These are phyloP conservation scores for Baorangia bicolor DNA, from an alignment of 768 basidiomycete species.

Conservation along the genomic window DNA sequence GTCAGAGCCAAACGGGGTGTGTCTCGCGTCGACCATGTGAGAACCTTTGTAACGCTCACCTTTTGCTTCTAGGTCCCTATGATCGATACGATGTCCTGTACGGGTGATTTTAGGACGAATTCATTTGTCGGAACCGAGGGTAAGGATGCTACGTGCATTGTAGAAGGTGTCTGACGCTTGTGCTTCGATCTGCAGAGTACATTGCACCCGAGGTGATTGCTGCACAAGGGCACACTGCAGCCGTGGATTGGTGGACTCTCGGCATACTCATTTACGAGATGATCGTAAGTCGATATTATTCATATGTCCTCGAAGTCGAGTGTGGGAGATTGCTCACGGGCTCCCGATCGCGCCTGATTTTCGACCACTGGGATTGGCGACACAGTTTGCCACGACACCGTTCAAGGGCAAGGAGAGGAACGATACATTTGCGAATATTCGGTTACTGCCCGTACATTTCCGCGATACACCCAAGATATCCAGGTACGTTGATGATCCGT, in stretches of 20 bases:
- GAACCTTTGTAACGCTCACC: slow-evolving; percentile 4
- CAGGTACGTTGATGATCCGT: slow-evolving; percentile 44
- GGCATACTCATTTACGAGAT: slow-evolving; percentile 99
- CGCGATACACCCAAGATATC: slow-evolving; percentile 81
- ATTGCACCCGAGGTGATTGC: slow-evolving; percentile 99
- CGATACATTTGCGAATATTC: slow-evolving; percentile 96
- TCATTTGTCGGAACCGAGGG: slow-evolving; percentile 99
- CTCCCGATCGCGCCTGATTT: slow-evolving; percentile 30
- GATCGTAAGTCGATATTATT: slow-evolving; percentile 70
- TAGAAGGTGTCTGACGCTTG: slow-evolving; percentile 16
- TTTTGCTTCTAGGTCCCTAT: slow-evolving; percentile 65
- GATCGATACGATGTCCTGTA: slow-evolving; percentile 96
- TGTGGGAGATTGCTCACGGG: slow-evolving; percentile 35
- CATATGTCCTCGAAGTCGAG: slow-evolving; percentile 11
- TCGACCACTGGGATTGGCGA: slow-evolving; percentile 16
- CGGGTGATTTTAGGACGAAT: slow-evolving; percentile 96
- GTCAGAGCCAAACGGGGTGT: slow-evolving; percentile 86
- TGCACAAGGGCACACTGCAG: slow-evolving; percentile 93
- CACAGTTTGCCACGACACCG: slow-evolving; percentile 94
- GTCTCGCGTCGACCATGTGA: slow-evolving; percentile 5
- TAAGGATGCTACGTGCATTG: slow-evolving; percentile 35
- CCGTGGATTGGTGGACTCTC: slow-evolving; percentile 99
- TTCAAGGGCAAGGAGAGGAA: slow-evolving; percentile 96
- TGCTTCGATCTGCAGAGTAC: slow-evolving; percentile 65
- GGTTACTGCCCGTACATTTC: slow-evolving; percentile 81